Evolutionary conservation across 2,329 filamentous ascomycete genomes (phyloP).

Genomic region (Fusarium temperatum): DNA sequence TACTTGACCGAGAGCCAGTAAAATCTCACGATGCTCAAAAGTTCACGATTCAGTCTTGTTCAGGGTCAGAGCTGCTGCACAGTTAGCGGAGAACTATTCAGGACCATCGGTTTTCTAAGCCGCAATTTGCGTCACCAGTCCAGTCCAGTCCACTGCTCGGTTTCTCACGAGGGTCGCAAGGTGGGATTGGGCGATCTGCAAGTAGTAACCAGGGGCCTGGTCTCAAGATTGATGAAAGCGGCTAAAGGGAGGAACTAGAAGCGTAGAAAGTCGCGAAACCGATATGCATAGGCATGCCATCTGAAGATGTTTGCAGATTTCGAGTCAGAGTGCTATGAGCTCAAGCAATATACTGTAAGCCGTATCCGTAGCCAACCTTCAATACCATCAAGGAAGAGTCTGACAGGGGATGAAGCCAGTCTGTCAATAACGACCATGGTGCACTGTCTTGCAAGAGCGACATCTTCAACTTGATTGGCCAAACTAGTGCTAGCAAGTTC

Average conservation of each 20-base stretch:
- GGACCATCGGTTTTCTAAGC: conserved; percentile 8
- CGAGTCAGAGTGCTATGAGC: conserved; percentile 3
- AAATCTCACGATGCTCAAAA: conserved; percentile 12
- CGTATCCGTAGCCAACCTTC: neutral
- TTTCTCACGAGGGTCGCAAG: conserved; percentile 32
- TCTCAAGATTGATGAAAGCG: conserved; percentile 30
- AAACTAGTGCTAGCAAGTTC: conserved; percentile 5
- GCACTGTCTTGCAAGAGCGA: conserved; percentile 5
- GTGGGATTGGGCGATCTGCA: conserved; percentile 41
- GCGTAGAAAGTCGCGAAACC: conserved; percentile 10
- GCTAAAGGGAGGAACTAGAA: conserved; percentile 33
- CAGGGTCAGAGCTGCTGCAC: conserved; percentile 4
- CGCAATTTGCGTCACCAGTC: conserved; percentile 38
- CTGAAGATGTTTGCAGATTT: neutral
- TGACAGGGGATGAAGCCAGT: conserved; percentile 1
- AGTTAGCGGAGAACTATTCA: conserved; percentile 10
- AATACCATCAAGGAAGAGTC: neutral
- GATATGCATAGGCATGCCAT: neutral
- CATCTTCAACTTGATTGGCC: conserved; percentile 14
- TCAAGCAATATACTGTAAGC: neutral
- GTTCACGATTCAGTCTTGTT: conserved; percentile 6
- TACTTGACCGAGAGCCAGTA: conserved; percentile 18
- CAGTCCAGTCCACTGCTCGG: conserved; percentile 23
- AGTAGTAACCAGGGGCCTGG: conserved; percentile 40
- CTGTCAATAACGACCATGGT: conserved; percentile 7